Evolutionary conservation across 345 rosid species (phyloP).

Genomic region (Microthlaspi erraticum): DNA sequence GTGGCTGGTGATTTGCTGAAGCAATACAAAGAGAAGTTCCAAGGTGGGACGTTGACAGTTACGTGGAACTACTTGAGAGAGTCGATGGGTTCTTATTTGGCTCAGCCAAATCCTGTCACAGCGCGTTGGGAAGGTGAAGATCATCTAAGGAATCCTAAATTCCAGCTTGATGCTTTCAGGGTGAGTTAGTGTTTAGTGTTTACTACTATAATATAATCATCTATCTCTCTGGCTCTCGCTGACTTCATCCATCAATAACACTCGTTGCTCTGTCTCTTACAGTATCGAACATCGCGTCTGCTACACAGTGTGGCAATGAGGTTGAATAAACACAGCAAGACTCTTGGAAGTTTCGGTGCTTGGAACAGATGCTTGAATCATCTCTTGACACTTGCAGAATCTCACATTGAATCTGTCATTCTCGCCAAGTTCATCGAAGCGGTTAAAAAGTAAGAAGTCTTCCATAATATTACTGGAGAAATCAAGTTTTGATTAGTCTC

Average conservation of each 20-base stretch:
- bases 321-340: slow-evolving; percentile 77
- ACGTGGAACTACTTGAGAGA: slow-evolving; percentile 97
- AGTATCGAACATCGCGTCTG: slow-evolving; percentile 96
- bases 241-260: slow-evolving; percentile 3
- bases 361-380: slow-evolving; percentile 99
- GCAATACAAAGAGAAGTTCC: slow-evolving; percentile 87
- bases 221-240: background rate
- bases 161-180: slow-evolving; percentile 95
- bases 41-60: slow-evolving; percentile 87
- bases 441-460: slow-evolving; percentile 65
- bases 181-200: slow-evolving; percentile 54
- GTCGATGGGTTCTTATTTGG: slow-evolving; percentile 85
- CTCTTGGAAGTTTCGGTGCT: slow-evolving; percentile 91
- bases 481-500: background rate
- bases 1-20: slow-evolving; percentile 92
- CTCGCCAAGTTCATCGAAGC: slow-evolving; percentile 90
- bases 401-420: slow-evolving; percentile 93
- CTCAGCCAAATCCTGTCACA: slow-evolving; percentile 97
- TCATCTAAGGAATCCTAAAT: slow-evolving; percentile 89
- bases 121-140: slow-evolving; percentile 95
- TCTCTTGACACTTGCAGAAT: slow-evolving; percentile 94
- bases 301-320: slow-evolving; percentile 87
- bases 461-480: background rate
- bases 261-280: slow-evolving; percentile 30
- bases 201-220: slow-evolving; percentile 1